Evolutionary conservation across 2,329 filamentous ascomycete species (phyloP).

Genomic region (Helminthosporium solani): DNA sequence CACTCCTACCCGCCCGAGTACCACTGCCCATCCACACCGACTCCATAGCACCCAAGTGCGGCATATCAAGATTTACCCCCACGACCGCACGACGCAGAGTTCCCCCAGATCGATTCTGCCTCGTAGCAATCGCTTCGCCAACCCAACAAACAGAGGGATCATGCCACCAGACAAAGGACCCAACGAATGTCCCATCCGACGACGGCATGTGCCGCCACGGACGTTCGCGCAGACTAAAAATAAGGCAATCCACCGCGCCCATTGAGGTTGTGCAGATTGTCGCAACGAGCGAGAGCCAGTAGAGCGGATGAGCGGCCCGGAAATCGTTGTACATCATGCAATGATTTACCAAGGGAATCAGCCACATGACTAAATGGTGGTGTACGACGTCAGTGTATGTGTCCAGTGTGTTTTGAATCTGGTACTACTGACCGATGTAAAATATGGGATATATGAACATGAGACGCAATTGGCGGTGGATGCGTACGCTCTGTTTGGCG

Average conservation of each 20-base stretch:
- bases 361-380: constrained; percentile 69
- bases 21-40: not conserved
- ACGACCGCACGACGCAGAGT: constrained; percentile 1
- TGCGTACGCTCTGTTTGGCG: constrained; percentile 51
- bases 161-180: constrained; percentile 31
- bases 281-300: constrained; percentile 56
- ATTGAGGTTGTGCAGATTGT: constrained; percentile 64
- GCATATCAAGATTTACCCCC: constrained; percentile 6
- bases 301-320: constrained; percentile 55
- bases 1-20: constrained; percentile 4
- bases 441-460: constrained; percentile 75
- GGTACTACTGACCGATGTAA: constrained; percentile 67
- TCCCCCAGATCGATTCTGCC: not conserved
- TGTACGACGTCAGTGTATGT: too few relatives aligned
- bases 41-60: not conserved
- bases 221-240: constrained; percentile 70
- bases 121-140: not conserved
- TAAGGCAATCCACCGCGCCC: constrained; percentile 65
- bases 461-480: constrained; percentile 67
- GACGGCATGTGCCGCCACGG: constrained; percentile 64
- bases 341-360: constrained; percentile 68
- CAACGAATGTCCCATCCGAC: constrained; percentile 45
- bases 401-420: too few relatives aligned
- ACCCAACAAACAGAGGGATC: not conserved
- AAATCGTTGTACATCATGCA: constrained; percentile 59